Evolutionary conservation across 495 filamentous ascomycete genomes (phyloP), one percentile per base, ranked within the genome.

Genomic region (Penicillium roqueforti): DNA sequence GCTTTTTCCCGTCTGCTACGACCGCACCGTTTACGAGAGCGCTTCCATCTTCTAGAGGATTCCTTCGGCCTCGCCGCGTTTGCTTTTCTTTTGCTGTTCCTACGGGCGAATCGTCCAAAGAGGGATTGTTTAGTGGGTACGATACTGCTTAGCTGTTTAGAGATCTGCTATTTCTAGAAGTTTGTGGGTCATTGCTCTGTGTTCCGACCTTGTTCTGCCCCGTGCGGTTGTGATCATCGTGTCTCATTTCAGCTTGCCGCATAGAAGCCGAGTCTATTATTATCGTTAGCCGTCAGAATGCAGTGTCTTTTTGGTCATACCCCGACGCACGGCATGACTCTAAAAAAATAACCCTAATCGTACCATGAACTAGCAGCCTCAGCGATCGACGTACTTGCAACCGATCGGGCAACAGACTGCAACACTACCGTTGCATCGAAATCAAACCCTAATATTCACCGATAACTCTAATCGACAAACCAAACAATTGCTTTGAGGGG

Each of bases 1-100:
- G 52, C 49, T 75, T 40, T 75, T 69, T 55, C 69, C 68, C 9
- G 37, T 74, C 47, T 75, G 70, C 61, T 70, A 72, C 51, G 60
- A 59, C 14, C 63, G 65, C 43, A 65, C 57, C 19, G 62, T 74
- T 14, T 53, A 69, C 16, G 50, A 71, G 59, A 70, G 66, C 26
- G 55, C 68, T 29, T 44, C 52, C 32, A 38, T 65, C 20, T 52
- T 52, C 40, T 52, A 45, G 42, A 8, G 42, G n/a, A 45, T n/a
- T 28, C 32, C n/a, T 26, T 26, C 18, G 6, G n/a, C 40, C 36
- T 23, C 36, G 47, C 20, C 32, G 1, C 2, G 4, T 28, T 14
- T 28, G 13, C 22, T 44, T 3, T 23, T 19, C n/a, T 20, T n/a
- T 39, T 4, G 9, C 32, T 26, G 20, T 32, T 36, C 4, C 19